These are phyloP conservation scores for Saitozyma podzolica DNA, from an alignment of 768 basidiomycete species.

Conservation along the genomic window DNA sequence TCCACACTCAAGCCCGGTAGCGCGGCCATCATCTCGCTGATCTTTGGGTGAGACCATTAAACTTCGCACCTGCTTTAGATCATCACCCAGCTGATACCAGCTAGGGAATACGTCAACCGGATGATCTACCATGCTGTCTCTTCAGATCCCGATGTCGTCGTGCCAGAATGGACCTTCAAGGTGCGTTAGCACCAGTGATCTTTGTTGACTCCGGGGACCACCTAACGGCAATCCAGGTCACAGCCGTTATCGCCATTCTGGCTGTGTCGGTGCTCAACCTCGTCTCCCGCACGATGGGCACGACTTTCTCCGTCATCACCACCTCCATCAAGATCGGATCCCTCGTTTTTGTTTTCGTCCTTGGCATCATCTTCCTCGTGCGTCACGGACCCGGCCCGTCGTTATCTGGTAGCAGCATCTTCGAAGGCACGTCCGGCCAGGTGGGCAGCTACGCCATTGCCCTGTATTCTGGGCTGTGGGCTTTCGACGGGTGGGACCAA, in stretches of 20 bases:
- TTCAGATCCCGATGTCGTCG: slow-evolving; percentile 65
- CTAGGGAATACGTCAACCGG: slow-evolving; percentile 80
- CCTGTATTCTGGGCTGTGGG: slow-evolving; percentile 88
- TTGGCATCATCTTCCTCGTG: slow-evolving; percentile 67
- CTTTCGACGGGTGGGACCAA: slow-evolving; percentile 90
- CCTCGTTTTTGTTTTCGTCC: slow-evolving; percentile 63
- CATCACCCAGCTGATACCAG: neutral
- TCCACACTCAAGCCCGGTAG: slow-evolving; percentile 71
- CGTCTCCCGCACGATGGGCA: slow-evolving; percentile 72
- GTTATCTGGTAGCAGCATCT: slow-evolving; percentile 59
- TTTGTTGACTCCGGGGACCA: neutral
- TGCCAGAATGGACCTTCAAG: slow-evolving; percentile 90
- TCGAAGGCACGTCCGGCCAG: slow-evolving; percentile 57
- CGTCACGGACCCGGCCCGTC: slow-evolving; percentile 33
- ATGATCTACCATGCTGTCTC: slow-evolving; percentile 77
- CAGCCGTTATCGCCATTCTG: slow-evolving; percentile 70
- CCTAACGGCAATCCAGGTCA: slow-evolving; percentile 54
- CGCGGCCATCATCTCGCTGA: slow-evolving; percentile 74
- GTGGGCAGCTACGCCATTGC: neutral
- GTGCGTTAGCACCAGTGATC: slow-evolving; percentile 10
- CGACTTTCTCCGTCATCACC: slow-evolving; percentile 80
- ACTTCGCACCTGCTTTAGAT: neutral
- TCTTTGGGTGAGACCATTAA: slow-evolving; percentile 43
- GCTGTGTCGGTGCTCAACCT: slow-evolving; percentile 76
- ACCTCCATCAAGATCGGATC: slow-evolving; percentile 68